These are phyloP conservation scores for Vitis rotundifolia DNA, from an alignment of 164 flowering plant species.

Conservation along the genomic window DNA sequence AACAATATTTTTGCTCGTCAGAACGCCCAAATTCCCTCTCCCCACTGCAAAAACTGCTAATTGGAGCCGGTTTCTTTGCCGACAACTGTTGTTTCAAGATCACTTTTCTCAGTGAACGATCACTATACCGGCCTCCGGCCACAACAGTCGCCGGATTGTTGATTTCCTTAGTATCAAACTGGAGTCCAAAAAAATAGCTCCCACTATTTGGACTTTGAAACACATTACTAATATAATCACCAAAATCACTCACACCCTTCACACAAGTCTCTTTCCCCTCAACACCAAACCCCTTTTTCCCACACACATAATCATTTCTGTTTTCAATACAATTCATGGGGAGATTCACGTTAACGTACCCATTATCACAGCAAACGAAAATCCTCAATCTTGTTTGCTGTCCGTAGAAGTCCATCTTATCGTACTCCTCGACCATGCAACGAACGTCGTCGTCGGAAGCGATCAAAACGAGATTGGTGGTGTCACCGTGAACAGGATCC, in stretches of 20 bases:
- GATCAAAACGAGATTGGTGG: conserved; percentile 13
- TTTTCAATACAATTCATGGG: no score
- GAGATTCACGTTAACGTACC: background rate
- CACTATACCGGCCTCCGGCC: background rate
- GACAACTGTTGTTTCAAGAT: conserved; percentile 21
- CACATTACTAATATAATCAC: background rate
- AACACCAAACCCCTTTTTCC: no score
- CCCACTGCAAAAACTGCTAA: background rate
- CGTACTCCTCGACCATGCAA: conserved; percentile 32
- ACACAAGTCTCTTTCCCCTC: no score
- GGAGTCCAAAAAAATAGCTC: background rate
- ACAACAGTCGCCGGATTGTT: background rate
- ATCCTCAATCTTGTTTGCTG: conserved; percentile 23
- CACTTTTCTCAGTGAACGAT: conserved; percentile 16
- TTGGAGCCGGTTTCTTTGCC: conserved; percentile 12
- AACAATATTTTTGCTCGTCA: background rate
- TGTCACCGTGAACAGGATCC: conserved; percentile 1
- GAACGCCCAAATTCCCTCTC: background rate
- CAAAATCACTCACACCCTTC: background rate
- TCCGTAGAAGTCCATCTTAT: conserved; percentile 19
- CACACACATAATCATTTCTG: no score
- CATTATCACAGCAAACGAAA: conserved; percentile 15
- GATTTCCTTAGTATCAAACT: background rate
- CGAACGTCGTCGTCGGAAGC: conserved; percentile 34
- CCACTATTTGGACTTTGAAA: background rate